Evolutionary conservation across 2,329 filamentous ascomycete species (phyloP).

Genomic region (Penicillium hordei): DNA sequence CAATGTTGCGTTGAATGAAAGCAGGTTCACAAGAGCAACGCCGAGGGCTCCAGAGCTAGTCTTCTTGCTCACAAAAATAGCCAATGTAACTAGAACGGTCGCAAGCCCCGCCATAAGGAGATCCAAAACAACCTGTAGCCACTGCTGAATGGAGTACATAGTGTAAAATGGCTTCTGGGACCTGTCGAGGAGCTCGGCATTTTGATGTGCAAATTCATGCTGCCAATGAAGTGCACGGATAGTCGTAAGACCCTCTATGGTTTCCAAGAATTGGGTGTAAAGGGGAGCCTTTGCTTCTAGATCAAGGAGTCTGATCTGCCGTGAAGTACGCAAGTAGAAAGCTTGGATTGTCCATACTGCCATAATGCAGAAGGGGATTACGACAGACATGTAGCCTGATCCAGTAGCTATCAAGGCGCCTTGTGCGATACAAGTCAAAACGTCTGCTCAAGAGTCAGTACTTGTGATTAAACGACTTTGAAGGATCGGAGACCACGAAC

Average conservation of each 20-base stretch:
- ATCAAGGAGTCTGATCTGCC: slow-evolving; percentile 47
- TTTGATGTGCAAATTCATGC: slow-evolving; percentile 39
- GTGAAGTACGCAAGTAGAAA: slow-evolving; percentile 49
- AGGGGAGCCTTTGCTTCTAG: slow-evolving; percentile 24
- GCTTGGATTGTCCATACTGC: slow-evolving; percentile 46
- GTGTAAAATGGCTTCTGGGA: no score
- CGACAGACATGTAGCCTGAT: slow-evolving; percentile 41
- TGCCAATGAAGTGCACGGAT: slow-evolving; percentile 54
- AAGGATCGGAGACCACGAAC: neutral
- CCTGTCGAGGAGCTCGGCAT: slow-evolving; percentile 18
- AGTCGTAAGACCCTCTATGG: slow-evolving; percentile 49
- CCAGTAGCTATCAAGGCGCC: slow-evolving; percentile 37
- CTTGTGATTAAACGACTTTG: no score
- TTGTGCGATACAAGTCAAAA: neutral
- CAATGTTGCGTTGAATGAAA: no score
- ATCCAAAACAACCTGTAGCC: no score
- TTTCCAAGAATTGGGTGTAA: slow-evolving; percentile 54
- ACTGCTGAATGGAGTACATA: no score
- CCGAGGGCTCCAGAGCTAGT: no score
- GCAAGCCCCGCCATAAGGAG: no score
- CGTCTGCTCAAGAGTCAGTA: neutral
- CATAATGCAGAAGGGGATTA: slow-evolving; percentile 40
- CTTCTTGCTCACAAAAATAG: no score
- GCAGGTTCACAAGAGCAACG: no score
- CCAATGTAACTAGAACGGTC: no score